Evolutionary conservation across 306 rosid genomes (phyloP), one percentile per base, ranked within the genome.

Genomic region (Glycine latifolia): DNA sequence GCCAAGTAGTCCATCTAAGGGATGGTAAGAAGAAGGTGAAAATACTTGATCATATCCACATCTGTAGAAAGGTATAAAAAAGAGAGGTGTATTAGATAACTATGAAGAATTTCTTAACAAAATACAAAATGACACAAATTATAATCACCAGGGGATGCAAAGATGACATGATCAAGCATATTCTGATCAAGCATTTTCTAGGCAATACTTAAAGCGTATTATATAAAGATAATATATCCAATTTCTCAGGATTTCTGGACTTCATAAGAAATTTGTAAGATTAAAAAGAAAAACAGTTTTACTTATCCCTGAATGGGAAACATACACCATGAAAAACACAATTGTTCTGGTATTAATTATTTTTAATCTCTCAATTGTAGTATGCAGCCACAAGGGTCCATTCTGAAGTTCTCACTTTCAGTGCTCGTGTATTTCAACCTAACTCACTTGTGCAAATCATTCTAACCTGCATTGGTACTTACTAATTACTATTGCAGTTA

Each of bases 1-100:
- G 61, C 98, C 98, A 8, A 95, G 94, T 62, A 95, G 74, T 82
- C 98, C 98, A 68, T 95, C 98, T 59, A 87, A 81, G 5, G 97
- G 94, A 73, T 89, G 97, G 76, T 73, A 67, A 82, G 91, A 88
- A 44, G 92, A 75, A 62, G 90, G 89, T 33, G 95, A 88, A 73
- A 76, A 84, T 4, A 68, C 9, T 84, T 92, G 98, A 84, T 95
- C 92, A 79, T 91, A 95, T 82, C 98, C 98, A 85, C 98, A 95
- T 77, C 97, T 95, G 90, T 48, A 63, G 16, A 65, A 80, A 78
- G 49, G 75, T 75, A 77, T 10, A 59, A 59, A 31, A 48, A 73
- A 67, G 41, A 48, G 33, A 56, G n/a, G 31, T 11, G 49, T 67
- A 54, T 49, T 15, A 79, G 63, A 62, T 60, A 43, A 52, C 10